Base-by-base conservation (phyloP, 23 red algal species). In the Gracilariopsis chorda region DNA sequence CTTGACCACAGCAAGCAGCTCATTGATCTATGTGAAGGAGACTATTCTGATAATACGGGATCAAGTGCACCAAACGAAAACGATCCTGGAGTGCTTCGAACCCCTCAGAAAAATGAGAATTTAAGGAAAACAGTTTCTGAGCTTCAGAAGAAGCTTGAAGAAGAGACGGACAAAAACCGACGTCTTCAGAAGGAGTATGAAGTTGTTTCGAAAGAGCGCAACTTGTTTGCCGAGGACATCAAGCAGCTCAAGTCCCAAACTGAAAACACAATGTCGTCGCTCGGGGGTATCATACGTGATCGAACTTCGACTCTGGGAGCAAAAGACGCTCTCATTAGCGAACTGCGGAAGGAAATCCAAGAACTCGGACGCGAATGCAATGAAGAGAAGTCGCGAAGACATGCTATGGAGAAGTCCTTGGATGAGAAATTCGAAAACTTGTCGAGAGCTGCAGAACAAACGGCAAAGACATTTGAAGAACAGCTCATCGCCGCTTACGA, bases 181-280 rank as follows among this genome's bases (percentile, higher is more conserved):
- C 48, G 48, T 45, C 69, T 89, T 37, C 68, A 89, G 42, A 78
- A 77, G 49, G 58, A 89, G 23, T 49, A 73, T 12, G 51, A 40
- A 37, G 49, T 78, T 29, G 85, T 89, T 13, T 37, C 70, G 20
- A 89, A 77, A 58, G 85, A 89, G 43, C 65, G 85, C 7, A 69
- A 89, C 34, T 4, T 89, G 48, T 61, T 77, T 34, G 51, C 48
- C 9, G 70, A 77, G 4, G 85, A 89, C 11, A 29, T 89, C 48
- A 58, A 78, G 13, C 68, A 89, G 39, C 33, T 63, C 24, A 89
- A 65, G 37, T 51, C 33, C 19, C 65, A 89, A 44, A 45, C 65
- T 10, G 85, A 89, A 23, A 64, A 78, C 5, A 70, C 85, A 42
- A 89, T 89, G 85, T 89, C 85, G n/a, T 76, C 65, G 20, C 40